Conservation (phyloP, 805 yeast species). For the Scheffersomyces amazonensis region DNA sequence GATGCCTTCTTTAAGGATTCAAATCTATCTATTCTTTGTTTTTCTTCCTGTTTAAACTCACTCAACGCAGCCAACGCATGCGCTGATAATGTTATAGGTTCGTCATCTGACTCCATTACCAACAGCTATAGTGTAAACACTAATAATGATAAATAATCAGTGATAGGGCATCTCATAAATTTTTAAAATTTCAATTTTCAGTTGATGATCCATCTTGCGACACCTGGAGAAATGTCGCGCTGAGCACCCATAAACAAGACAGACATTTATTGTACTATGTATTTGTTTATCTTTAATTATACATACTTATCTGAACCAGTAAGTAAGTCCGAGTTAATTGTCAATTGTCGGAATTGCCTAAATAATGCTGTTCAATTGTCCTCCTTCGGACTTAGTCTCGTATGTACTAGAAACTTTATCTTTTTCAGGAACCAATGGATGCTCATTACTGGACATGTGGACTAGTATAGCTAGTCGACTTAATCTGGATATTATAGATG, state of each 20-base stretch:
- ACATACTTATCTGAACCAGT: too few relatives aligned
- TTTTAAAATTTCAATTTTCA: too few relatives aligned
- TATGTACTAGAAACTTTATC: slow-evolving; percentile 23
- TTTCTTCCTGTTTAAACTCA: slow-evolving; percentile 67
- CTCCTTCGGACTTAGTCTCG: slow-evolving; percentile 24
- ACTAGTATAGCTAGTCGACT: slow-evolving; percentile 14
- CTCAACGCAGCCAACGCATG: slow-evolving; percentile 54
- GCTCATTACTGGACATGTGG: slow-evolving; percentile 29
- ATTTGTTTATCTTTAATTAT: too few relatives aligned
- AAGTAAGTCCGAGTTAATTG: too few relatives aligned
- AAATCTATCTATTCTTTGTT: slow-evolving; percentile 53
- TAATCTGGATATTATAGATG: slow-evolving; percentile 21
- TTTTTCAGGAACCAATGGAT: slow-evolving; percentile 31
- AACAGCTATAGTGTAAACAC: too few relatives aligned
- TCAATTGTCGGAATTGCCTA: too few relatives aligned
- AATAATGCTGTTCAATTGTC: slow-evolving; percentile 16
- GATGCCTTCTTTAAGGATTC: slow-evolving; percentile 52
- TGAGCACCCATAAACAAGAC: too few relatives aligned
- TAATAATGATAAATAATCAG: too few relatives aligned
- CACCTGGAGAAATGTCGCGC: too few relatives aligned
- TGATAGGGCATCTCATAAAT: too few relatives aligned
- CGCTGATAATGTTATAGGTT: slow-evolving; percentile 43
- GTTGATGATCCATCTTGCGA: too few relatives aligned
- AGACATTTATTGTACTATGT: too few relatives aligned
- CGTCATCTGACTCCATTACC: slow-evolving; percentile 40